Evolutionary conservation across 1,139 yeast species (phyloP).

Genomic region (Candida smagusa): DNA sequence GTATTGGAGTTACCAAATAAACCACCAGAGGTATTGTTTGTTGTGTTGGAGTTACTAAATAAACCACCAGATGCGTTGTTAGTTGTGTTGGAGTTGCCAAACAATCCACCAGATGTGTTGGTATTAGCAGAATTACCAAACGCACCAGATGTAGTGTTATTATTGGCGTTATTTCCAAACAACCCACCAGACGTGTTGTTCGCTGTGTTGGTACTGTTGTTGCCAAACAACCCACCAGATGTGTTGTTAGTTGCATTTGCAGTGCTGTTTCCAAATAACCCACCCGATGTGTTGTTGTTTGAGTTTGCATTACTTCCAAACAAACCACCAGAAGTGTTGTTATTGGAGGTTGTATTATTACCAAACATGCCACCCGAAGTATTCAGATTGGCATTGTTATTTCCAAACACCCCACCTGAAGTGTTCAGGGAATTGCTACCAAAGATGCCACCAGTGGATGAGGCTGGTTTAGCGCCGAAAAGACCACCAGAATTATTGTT

Average conservation of each 20-base stretch:
- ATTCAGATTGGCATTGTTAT: constrained; percentile 7
- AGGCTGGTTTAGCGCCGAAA: constrained; percentile 7
- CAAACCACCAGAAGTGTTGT: constrained; percentile 7
- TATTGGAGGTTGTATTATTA: constrained; percentile 9
- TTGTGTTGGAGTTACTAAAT: constrained; percentile 16
- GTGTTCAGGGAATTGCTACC: constrained; percentile 20
- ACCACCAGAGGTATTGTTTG: constrained; percentile 15
- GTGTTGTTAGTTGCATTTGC: constrained; percentile 2
- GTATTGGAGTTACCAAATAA: constrained; percentile 17
- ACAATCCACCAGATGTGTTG: constrained; percentile 21
- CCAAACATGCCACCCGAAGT: constrained; percentile 13
- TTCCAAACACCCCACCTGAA: constrained; percentile 14
- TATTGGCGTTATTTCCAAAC: too few relatives aligned
- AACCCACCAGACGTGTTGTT: constrained; percentile 22
- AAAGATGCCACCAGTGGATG: constrained; percentile 17
- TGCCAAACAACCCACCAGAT: constrained; percentile 1
- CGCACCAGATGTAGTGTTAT: constrained; percentile 9
- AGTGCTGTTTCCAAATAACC: constrained; percentile 9
- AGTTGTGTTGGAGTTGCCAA: constrained; percentile 15
- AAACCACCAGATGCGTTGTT: constrained; percentile 16
- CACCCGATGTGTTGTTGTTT: constrained; percentile 8
- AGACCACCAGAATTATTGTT: constrained; percentile 8
- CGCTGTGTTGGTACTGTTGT: constrained; percentile 6
- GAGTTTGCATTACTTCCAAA: constrained; percentile 7
- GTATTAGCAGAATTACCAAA: constrained; percentile 18